Percentiles rank a stretch among this genome's conserved stretches.
These are phyloP conservation scores for Lasiosphaeriaceae sp. DNA, from an alignment of 495 filamentous ascomycete species.

Conservation along the genomic window DNA sequence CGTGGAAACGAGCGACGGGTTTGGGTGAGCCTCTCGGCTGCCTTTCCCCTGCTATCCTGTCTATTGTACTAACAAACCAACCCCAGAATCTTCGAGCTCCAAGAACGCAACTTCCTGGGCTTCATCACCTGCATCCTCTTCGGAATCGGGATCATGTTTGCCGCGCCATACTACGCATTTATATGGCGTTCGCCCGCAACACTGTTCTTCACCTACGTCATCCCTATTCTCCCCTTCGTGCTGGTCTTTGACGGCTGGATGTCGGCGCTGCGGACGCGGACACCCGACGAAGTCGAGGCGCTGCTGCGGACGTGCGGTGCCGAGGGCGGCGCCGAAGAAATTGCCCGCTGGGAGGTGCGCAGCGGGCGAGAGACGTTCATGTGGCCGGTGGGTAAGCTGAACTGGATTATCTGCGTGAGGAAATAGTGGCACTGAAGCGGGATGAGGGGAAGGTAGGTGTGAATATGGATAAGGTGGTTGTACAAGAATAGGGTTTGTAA, in stretches of 20 bases:
- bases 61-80: neutral
- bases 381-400: conserved; percentile 45
- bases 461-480: too few relatives aligned
- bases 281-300: conserved; percentile 56
- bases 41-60: neutral
- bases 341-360: conserved; percentile 47
- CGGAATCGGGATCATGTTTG: conserved; percentile 48
- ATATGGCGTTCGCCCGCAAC: conserved; percentile 52
- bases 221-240: conserved; percentile 62
- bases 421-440: too few relatives aligned
- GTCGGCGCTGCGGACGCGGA: conserved; percentile 61
- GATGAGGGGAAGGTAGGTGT: too few relatives aligned
- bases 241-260: conserved; percentile 64
- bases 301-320: conserved; percentile 51
- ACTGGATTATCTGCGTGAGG: conserved; percentile 49
- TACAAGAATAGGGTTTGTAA: neutral
- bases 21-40: conserved; percentile 44
- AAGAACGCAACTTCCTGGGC: conserved; percentile 52
- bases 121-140: conserved; percentile 53
- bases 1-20: conserved; percentile 58
- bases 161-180: conserved; percentile 55
- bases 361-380: conserved; percentile 49
- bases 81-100: conserved; percentile 66
- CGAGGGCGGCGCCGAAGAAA: conserved; percentile 33
- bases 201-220: conserved; percentile 59